A percentile compares a stretch with the other conserved stretches of the same genome.
These are phyloP conservation scores for Polytolypa hystricis DNA, from an alignment of 2,329 filamentous ascomycete genomes.

Conservation along the genomic window DNA sequence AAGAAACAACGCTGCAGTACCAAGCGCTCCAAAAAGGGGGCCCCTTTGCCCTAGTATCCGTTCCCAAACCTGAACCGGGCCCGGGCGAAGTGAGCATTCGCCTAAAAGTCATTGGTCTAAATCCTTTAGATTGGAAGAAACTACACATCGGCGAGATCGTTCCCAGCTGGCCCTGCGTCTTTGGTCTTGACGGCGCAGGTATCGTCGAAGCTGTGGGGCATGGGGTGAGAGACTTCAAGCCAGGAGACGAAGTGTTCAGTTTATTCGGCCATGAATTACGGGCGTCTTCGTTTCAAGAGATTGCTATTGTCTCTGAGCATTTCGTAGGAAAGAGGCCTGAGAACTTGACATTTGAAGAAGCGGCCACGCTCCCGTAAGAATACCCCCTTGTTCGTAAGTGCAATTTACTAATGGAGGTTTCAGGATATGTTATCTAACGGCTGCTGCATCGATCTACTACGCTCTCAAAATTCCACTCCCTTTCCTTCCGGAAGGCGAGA, in stretches of 20 bases:
- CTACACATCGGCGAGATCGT: slow-evolving; percentile 19
- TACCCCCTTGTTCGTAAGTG: neutral
- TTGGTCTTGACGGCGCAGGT: slow-evolving; percentile 27
- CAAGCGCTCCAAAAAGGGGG: neutral
- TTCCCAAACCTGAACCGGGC: slow-evolving; percentile 7
- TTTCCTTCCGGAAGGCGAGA: slow-evolving; percentile 10
- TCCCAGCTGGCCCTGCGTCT: slow-evolving; percentile 22
- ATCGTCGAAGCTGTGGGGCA: slow-evolving; percentile 24
- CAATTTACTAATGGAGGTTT: slow-evolving; percentile 1
- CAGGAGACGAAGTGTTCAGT: slow-evolving; percentile 22
- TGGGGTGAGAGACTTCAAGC: slow-evolving; percentile 18
- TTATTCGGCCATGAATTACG: slow-evolving; percentile 5
- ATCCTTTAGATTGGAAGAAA: slow-evolving; percentile 26
- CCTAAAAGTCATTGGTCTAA: slow-evolving; percentile 23
- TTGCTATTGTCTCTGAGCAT: slow-evolving; percentile 13
- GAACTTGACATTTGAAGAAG: slow-evolving; percentile 21
- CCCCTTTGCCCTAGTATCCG: neutral
- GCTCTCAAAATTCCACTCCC: slow-evolving; percentile 20
- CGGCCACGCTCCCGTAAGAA: slow-evolving; percentile 20
- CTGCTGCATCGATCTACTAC: slow-evolving; percentile 10
- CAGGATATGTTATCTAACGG: slow-evolving; percentile 17
- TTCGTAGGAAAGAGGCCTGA: slow-evolving; percentile 20
- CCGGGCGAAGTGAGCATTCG: slow-evolving; percentile 23
- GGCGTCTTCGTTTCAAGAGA: slow-evolving; percentile 20
- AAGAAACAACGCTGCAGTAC: neutral